Percentiles rank a stretch among this genome's conserved stretches.
Evolutionary conservation across 139 green algal genomes (phyloP).

Genomic region (Astrephomene gubernaculifera): DNA sequence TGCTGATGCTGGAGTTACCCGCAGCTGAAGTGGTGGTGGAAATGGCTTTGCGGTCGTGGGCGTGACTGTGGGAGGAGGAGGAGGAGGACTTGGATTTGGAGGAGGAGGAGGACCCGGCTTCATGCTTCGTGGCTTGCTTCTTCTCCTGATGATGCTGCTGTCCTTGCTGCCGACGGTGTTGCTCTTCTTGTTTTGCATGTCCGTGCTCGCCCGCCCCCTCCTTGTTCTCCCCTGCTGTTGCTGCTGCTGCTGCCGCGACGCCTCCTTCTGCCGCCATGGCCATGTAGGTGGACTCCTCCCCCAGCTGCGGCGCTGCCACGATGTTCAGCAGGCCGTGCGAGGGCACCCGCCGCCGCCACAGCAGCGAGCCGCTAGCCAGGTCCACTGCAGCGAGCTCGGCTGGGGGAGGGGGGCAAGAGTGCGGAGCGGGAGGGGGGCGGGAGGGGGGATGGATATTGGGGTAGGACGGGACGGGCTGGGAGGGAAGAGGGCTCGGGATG

Average conservation of each 20-base stretch:
- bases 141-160: too few species aligned
- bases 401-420: constrained; percentile 11
- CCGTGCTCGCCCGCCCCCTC: neutral
- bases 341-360: constrained; percentile 71
- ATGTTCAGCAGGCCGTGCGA: constrained; percentile 84
- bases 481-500: neutral
- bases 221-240: neutral
- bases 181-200: too few species aligned
- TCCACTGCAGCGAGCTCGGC: constrained; percentile 75
- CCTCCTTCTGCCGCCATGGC: neutral
- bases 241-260: neutral
- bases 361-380: constrained; percentile 59
- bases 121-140: too few species aligned
- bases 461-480: neutral
- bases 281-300: constrained; percentile 55
- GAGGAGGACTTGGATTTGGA: too few species aligned
- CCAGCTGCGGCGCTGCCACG: constrained; percentile 76
- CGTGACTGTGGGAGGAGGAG: too few species aligned
- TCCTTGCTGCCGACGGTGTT: too few species aligned
- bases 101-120: too few species aligned
- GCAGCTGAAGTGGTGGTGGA: too few species aligned
- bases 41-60: too few species aligned
- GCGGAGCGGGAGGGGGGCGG: neutral
- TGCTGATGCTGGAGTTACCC: too few species aligned
- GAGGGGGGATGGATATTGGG: neutral